Evolutionary conservation across 2,329 filamentous ascomycete species (phyloP), one percentile per base, ranked within the genome.

Genomic region (Escovopsis sp.): DNA sequence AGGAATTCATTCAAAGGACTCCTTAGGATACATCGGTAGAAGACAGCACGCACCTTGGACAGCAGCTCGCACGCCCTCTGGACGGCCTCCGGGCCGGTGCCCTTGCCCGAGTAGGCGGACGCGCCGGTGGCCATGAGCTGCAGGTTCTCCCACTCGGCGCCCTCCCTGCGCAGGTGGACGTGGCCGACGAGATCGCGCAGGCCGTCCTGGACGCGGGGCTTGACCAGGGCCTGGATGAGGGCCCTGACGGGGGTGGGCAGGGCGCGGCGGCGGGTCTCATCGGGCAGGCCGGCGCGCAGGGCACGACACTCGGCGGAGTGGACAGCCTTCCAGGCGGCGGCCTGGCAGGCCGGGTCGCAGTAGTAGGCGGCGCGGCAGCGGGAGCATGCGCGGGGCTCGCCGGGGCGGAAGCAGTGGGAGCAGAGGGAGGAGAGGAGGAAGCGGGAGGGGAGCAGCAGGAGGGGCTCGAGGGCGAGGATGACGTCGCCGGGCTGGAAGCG

Each of bases 291-390:
- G 37, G 55, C 53, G 38, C 53, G 55, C 18, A 67, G 59, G 18
- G 69, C 62, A 39, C 60, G 63, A 61, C 76, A 80, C 59, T 80
- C 76, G 38, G 57, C 58, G 50, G 66, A 64, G 58, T 80, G 76
- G 35, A 65, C 60, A 2, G 55, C 53, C 7, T 56, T 55, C 75
- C 76, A 80, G 53, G 72, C 67, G 2, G 64, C 59, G 23, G 60
- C 59, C 58, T 80, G 76, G 57, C 76, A 80, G 5, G 53, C 48
- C 7, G 59, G 43, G 40, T 63, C 61, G 59, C 76, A 80, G 62
- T 80, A 80, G 26, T 61, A 64, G 4, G 66, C 65, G 2, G 67
- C 61, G 26, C 61, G 66, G 59, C 76, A 80, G 39, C 63, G 68
- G 0, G 68, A 67, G 57, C 76, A 80, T 19, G 65, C 61, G 36